A percentile compares a stretch with the other conserved stretches of the same genome.
Conservation (phyloP, 495 filamentous ascomycete genomes). For the Penicillium verhagenii region DNA sequence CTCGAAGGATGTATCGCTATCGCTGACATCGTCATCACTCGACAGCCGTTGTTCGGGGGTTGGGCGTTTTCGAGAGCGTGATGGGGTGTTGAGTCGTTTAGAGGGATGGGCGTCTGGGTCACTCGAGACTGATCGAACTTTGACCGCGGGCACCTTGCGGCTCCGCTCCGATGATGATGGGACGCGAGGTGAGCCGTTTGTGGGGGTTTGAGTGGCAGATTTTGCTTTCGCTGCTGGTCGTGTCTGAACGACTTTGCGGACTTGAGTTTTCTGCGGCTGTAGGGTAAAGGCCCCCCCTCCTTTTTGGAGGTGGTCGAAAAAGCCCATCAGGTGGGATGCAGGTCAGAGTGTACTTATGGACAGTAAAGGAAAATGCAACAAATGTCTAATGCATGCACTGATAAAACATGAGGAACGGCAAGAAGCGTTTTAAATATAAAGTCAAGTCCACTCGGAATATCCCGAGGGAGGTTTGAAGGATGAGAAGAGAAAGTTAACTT, state of each 20-base stretch:
- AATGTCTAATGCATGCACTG: conserved; percentile 19
- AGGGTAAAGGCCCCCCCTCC: conserved; percentile 50
- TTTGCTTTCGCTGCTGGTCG: conserved; percentile 32
- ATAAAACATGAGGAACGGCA: conserved; percentile 14
- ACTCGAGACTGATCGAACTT: conserved; percentile 35
- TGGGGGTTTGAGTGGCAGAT: conserved; percentile 27
- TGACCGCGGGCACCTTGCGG: conserved; percentile 26
- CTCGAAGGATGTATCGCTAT: conserved; percentile 46
- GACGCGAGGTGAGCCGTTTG: conserved; percentile 20
- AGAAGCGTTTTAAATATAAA: conserved; percentile 6
- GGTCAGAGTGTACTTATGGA: conserved; percentile 21
- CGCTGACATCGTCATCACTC: conserved; percentile 49
- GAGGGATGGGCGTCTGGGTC: conserved; percentile 31
- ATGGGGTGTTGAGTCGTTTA: conserved; percentile 36
- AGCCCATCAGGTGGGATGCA: conserved; percentile 40
- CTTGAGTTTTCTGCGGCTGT: conserved; percentile 49
- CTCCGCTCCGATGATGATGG: conserved; percentile 25
- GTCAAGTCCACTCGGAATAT: background rate
- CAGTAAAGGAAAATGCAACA: conserved; percentile 17
- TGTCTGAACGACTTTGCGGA: conserved; percentile 48
- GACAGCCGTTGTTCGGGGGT: conserved; percentile 48
- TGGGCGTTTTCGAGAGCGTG: conserved; percentile 43
- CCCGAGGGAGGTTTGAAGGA: conserved; percentile 10
- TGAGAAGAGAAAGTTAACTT: conserved; percentile 11
- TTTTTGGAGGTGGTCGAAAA: conserved; percentile 58